Evolutionary conservation across 2,329 filamentous ascomycete genomes (phyloP).

Genomic region (Ophiostoma sp.): DNA sequence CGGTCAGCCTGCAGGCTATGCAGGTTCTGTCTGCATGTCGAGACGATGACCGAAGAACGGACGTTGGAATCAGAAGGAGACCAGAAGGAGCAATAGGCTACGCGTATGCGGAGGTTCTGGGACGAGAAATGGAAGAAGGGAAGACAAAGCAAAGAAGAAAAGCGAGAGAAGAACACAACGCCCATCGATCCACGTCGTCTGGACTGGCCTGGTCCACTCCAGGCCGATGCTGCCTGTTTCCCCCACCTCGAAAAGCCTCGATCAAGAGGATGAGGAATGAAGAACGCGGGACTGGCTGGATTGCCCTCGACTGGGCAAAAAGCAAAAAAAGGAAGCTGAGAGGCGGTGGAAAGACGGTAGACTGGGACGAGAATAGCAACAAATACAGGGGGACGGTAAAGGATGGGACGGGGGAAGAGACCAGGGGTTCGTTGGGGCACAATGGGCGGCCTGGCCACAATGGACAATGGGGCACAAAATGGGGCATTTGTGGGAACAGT

Average conservation of each 20-base stretch:
- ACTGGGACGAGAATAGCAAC: slow-evolving; percentile 21
- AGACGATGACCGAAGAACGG: neutral
- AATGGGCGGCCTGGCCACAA: neutral
- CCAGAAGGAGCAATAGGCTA: slow-evolving; percentile 1
- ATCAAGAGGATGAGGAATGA: neutral
- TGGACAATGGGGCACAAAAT: neutral
- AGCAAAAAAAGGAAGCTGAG: neutral
- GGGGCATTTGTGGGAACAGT: neutral
- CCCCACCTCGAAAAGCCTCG: neutral
- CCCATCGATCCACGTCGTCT: neutral
- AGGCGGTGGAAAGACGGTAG: neutral
- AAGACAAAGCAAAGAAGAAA: neutral
- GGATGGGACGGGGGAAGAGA: neutral
- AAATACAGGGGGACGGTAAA: neutral
- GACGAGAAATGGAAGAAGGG: neutral
- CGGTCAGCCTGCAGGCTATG: neutral
- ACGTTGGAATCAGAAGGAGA: neutral
- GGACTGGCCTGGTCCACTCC: neutral
- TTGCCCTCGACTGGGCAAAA: neutral
- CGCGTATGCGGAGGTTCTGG: slow-evolving; percentile 1
- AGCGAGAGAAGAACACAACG: neutral
- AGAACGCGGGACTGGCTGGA: neutral
- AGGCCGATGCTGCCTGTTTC: neutral
- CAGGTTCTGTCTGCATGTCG: neutral
- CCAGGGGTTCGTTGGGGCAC: neutral